Evolutionary conservation across 176 grass and related monocot genomes (phyloP).

Genomic region (Microstegium vimineum): DNA sequence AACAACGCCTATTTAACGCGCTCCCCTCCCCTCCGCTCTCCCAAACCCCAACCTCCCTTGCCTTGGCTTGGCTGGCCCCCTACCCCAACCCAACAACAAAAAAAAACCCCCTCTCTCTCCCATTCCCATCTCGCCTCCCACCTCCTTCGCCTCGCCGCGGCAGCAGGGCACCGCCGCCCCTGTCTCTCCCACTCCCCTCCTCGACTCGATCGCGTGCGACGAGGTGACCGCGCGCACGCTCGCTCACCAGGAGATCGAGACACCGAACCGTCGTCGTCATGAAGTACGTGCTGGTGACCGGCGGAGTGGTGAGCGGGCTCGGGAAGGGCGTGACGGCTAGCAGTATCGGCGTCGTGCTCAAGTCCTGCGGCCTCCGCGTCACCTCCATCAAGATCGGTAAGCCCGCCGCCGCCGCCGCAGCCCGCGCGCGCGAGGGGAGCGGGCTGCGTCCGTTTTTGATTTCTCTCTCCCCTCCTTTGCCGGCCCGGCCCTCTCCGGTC

Average conservation of each 20-base stretch:
- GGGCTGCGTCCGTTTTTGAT: background rate
- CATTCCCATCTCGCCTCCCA: background rate
- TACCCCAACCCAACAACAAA: background rate
- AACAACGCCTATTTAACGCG: slow-evolving; percentile 36
- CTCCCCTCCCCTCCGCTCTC: background rate
- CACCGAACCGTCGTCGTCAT: slow-evolving; percentile 6
- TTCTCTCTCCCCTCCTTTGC: too few species aligned
- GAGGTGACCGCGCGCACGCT: background rate
- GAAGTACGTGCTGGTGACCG: slow-evolving; percentile 98
- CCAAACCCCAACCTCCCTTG: background rate
- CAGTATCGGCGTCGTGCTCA: slow-evolving; percentile 88
- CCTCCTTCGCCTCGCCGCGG: background rate
- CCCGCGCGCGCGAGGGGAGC: too few species aligned
- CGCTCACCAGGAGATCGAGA: background rate
- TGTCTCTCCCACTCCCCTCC: background rate
- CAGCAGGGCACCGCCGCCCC: background rate
- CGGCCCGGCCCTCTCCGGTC: background rate
- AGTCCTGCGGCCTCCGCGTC: slow-evolving; percentile 75
- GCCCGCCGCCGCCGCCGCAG: background rate
- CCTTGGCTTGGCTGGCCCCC: background rate
- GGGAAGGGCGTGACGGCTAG: slow-evolving; percentile 96
- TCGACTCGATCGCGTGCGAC: background rate
- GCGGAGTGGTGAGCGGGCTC: slow-evolving; percentile 87
- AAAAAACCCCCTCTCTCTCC: background rate
- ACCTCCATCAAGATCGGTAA: slow-evolving; percentile 98